Base-by-base conservation (phyloP, 345 rosid species). In the Aquilaria yunnanensis region DNA sequence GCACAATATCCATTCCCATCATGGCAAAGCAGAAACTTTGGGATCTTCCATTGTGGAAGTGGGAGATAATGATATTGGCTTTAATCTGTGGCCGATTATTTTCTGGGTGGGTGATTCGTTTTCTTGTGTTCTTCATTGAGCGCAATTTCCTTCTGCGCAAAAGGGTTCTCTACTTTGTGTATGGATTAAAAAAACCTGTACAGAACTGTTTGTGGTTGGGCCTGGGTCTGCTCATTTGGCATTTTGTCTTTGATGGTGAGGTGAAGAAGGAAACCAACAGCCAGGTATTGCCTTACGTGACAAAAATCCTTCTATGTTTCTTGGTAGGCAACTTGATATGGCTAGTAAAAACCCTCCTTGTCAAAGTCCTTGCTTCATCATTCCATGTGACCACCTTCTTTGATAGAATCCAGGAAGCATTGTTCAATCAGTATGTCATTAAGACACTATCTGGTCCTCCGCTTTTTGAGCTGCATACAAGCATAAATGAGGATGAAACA, bases 21-120 rank as follows among this genome's bases (percentile, higher is more conserved):
- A 9, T 77, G 23, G 70, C 65, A 64, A 66, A 52, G 54, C 73
- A 61, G 51, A 70, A n/a, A 57, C 46, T 79, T 33, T 72, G 80
- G 70, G 87, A 75, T 68, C 82, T 82, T 68, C 75, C 72, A 3
- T 51, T 77, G 2, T 82, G 87, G 82, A 79, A 79, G 55, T 82
- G 84, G 87, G 80, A 75, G 65, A 32, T 77, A 6, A 56, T 79
- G 77, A 68, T 71, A 67, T 56, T 82, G 61, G 70, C 77, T 9
- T 31, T 79, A 3, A 66, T 82, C 51, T 77, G 74, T 56, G 84
- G 87, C 29, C 72, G 64, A 51, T 68, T 73, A 34, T 64, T 75
- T 50, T 82, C 84, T 1, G 78, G 74, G 52, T 80, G 82, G 74
- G 74, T 34, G 53, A 70, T 80, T 46, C 74, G 68, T 32, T 6